Conservation (phyloP, 768 basidiomycete species). For the Mrakia gelida region DNA sequence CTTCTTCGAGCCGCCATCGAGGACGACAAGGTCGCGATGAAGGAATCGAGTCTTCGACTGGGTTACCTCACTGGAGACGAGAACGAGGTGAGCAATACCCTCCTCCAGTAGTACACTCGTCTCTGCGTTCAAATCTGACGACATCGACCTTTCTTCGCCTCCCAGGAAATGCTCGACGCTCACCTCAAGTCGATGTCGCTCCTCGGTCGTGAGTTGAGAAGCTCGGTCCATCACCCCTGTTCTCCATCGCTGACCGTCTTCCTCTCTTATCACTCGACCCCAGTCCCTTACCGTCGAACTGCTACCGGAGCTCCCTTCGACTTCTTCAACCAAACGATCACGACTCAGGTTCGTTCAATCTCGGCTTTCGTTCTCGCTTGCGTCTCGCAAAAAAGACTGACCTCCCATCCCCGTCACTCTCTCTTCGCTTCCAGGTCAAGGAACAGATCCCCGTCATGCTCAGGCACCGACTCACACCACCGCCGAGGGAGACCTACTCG, state of each 20-base stretch:
- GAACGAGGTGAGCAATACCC: conserved; percentile 55
- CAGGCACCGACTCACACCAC: conserved; percentile 78
- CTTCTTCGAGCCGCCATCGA: conserved; percentile 75
- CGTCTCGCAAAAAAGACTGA: neutral
- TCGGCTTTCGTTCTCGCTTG: neutral
- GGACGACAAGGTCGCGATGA: conserved; percentile 63
- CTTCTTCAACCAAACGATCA: conserved; percentile 29
- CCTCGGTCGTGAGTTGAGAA: conserved; percentile 19
- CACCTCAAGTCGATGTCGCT: conserved; percentile 31
- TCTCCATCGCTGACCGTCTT: neutral
- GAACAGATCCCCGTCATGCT: conserved; percentile 86
- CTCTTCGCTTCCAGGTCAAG: conserved; percentile 55
- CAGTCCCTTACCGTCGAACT: conserved; percentile 28
- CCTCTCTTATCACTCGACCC: neutral
- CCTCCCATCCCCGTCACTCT: neutral
- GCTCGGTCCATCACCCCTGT: neutral
- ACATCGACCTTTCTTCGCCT: too few species aligned
- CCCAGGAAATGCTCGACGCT: conserved; percentile 30
- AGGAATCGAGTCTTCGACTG: conserved; percentile 68
- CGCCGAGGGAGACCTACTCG: conserved; percentile 90
- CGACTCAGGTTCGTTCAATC: conserved; percentile 4
- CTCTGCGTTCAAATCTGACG: neutral
- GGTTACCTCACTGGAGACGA: conserved; percentile 90
- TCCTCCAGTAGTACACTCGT: neutral
- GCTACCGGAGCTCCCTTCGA: neutral